A percentile compares a stretch with the other conserved stretches of the same genome.
Conservation (phyloP, 257 asterid genomes). For the Jasminum sambac region DNA sequence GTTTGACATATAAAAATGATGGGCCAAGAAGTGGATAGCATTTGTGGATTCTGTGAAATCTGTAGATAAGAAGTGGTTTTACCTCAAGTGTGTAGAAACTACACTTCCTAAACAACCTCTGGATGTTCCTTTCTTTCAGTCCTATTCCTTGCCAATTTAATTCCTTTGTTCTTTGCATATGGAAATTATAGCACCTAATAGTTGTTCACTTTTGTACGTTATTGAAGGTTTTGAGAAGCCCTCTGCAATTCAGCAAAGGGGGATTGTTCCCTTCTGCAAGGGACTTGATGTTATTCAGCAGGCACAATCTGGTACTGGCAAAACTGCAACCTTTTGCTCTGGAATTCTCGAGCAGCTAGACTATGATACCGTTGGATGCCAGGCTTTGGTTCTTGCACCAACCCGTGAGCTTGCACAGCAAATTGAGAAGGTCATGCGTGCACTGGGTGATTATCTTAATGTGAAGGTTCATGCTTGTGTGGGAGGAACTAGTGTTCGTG, state of each 20-base stretch:
- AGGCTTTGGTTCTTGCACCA: constrained; percentile 69
- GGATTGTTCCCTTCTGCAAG: constrained; percentile 65
- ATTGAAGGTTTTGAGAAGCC: constrained; percentile 65
- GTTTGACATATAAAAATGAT: background rate
- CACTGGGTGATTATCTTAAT: constrained; percentile 63
- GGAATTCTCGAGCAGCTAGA: constrained; percentile 66
- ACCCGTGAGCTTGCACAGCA: constrained; percentile 69
- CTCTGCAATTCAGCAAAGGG: constrained; percentile 70
- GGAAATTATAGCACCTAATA: background rate
- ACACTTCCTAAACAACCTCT: background rate
- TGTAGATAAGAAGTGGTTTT: no score
- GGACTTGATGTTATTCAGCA: constrained; percentile 62
- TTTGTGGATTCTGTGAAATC: no score
- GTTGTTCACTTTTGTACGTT: background rate
- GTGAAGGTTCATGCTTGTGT: constrained; percentile 69
- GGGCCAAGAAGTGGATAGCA: no score
- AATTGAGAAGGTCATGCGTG: constrained; percentile 70
- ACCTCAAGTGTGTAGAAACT: no score
- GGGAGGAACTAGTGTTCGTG: constrained; percentile 63
- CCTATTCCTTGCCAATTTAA: background rate
- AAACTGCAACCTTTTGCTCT: constrained; percentile 71
- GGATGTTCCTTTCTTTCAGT: background rate
- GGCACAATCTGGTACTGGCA: constrained; percentile 70
- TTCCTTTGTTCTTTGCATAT: background rate
- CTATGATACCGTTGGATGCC: constrained; percentile 55